Conservation (phyloP, 2,329 filamentous ascomycete genomes). For the Lachnellula suecica region DNA sequence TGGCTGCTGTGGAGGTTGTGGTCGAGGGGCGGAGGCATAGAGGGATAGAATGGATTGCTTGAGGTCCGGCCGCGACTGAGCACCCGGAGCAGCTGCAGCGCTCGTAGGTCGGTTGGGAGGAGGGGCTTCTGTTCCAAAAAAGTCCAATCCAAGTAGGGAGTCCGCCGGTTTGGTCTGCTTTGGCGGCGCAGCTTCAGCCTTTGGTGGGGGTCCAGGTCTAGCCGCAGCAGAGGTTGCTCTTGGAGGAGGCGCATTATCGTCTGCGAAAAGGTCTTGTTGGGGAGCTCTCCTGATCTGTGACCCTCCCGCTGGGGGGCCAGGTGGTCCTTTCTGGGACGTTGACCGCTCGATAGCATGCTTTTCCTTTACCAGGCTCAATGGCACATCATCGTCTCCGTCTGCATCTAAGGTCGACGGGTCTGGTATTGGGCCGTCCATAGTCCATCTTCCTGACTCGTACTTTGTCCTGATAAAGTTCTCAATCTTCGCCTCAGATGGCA, state of each 20-base stretch:
- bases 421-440: constrained; percentile 95
- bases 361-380: constrained; percentile 61
- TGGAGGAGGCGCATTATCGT: constrained; percentile 60
- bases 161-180: constrained; percentile 72
- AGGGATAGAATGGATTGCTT: constrained; percentile 97
- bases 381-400: constrained; percentile 82
- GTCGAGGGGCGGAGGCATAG: constrained; percentile 81
- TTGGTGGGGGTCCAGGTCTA: constrained; percentile 55
- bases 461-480: constrained; percentile 99
- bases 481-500: constrained; percentile 95
- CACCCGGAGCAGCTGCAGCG: constrained; percentile 64
- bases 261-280: constrained; percentile 80
- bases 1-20: constrained; percentile 58
- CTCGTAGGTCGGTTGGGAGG: constrained; percentile 80
- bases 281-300: constrained; percentile 42
- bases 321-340: constrained; percentile 30
- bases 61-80: constrained; percentile 82
- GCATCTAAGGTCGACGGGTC: constrained; percentile 85
- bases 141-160: constrained; percentile 88
- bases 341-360: constrained; percentile 62
- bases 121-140: constrained; percentile 72
- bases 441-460: constrained; percentile 98
- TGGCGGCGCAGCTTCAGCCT: constrained; percentile 64
- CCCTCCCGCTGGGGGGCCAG: constrained; percentile 19
- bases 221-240: constrained; percentile 74